Percentiles rank a stretch among this genome's conserved stretches.
These are phyloP conservation scores for Prototheca wickerhamii DNA, from an alignment of 163 green algal species.

Conservation along the genomic window DNA sequence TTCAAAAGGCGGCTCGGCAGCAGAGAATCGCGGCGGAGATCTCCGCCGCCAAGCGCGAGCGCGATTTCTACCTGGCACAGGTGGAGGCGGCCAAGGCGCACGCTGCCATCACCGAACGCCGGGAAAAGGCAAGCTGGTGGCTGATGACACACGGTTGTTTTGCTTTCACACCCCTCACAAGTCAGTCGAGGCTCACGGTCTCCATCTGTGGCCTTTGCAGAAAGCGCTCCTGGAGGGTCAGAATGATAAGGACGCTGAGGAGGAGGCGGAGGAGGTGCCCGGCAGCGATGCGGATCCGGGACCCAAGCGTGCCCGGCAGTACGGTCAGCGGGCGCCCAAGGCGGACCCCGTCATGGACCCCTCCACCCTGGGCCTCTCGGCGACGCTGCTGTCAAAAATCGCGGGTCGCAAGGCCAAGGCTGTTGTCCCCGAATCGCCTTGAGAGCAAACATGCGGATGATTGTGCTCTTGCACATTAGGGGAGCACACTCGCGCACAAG, in stretches of 20 bases:
- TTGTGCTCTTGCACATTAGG: too few species aligned
- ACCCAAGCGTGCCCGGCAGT: conserved; percentile 28
- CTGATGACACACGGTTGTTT: neutral
- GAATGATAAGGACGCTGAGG: neutral
- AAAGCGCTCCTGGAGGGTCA: too few species aligned
- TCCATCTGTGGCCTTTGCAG: too few species aligned
- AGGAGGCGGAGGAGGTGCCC: neutral
- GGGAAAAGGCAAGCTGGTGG: conserved; percentile 25
- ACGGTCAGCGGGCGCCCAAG: conserved; percentile 52
- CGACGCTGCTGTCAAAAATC: conserved; percentile 35
- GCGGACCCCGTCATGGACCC: conserved; percentile 36
- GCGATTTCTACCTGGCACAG: conserved; percentile 87
- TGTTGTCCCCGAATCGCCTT: too few species aligned
- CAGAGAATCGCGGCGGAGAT: conserved; percentile 84
- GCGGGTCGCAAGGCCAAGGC: conserved; percentile 7
- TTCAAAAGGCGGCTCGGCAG: conserved; percentile 67
- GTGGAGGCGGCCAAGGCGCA: conserved; percentile 74
- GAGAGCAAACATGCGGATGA: too few species aligned
- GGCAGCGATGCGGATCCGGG: neutral
- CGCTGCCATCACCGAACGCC: conserved; percentile 58
- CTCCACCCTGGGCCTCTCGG: conserved; percentile 22
- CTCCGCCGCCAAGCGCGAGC: conserved; percentile 75
- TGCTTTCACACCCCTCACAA: too few species aligned
- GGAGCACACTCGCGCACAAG: too few species aligned
- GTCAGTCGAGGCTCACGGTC: too few species aligned